Base-by-base conservation (phyloP, 345 rosid species). In the Rhizophora apiculata region DNA sequence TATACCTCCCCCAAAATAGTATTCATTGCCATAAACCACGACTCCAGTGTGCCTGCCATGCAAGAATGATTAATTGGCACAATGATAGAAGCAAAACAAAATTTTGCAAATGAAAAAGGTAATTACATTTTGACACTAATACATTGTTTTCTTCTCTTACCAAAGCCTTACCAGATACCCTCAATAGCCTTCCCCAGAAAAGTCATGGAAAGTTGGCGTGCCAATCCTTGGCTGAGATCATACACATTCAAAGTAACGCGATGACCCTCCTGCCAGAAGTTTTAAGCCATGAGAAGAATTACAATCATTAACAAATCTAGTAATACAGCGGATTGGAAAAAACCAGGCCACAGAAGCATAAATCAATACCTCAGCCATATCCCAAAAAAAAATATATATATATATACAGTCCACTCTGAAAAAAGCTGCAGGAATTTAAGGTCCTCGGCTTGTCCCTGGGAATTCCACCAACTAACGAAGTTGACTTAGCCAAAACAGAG, bases 141-240 rank as follows among this genome's bases (percentile, higher is more conserved):
- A 9, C 31, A 16, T 26, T 6, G 16, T 20, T n/a, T 56, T 34
- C 11, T 31, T 18, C 51, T 26, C 13, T 21, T 54, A 34, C 29
- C 4, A 70, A 61, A 68, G 34, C 75, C 89, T 82, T 71, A 95
- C 99, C 97, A 95, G 36, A 95, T 91, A 52, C 91, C 99, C 73
- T 95, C 99, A 65, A 95, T 84, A 48, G 79, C 85, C 79, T 89
- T 92, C 36, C 99, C 99, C 78, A 92, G 66, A 61, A 95, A 86
- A 10, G 93, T 51, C 1, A 75, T 78, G 8, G 99, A 95, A 55
- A 95, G 96, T 71, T 92, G 96, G 18, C 88, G 93, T 0, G 99
- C 99, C 57, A 95, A 84, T 63, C 99, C 99, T 78, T 83, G 89
- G 86, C 99, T 95, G 32, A 95, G 84, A 62, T 95, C 99, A 68